These are phyloP conservation scores for Podila horticola DNA, from an alignment of 192 early-diverging fungal species.

Conservation along the genomic window DNA sequence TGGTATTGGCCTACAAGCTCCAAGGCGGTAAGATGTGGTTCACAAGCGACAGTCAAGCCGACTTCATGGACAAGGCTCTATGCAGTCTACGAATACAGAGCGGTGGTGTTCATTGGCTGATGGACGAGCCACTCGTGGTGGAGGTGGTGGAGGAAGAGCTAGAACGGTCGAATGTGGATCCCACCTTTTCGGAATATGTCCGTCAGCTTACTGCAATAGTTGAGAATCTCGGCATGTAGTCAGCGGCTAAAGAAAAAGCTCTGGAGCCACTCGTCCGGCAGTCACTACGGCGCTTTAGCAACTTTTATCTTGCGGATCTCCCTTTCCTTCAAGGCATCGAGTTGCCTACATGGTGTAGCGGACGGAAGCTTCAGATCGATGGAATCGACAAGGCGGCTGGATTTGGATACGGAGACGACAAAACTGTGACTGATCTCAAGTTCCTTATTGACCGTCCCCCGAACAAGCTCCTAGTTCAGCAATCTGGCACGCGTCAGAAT, in stretches of 20 bases:
- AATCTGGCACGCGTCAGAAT: constrained; percentile 24
- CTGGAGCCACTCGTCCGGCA: constrained; percentile 31
- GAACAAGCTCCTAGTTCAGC: constrained; percentile 12
- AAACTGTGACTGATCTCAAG: constrained; percentile 1
- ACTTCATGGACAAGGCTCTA: constrained; percentile 9
- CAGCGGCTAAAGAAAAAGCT: constrained; percentile 22
- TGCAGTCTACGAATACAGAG: constrained; percentile 12
- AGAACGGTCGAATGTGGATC: not conserved
- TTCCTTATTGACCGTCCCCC: constrained; percentile 26
- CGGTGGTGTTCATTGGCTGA: constrained; percentile 6
- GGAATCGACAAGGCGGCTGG: constrained; percentile 23
- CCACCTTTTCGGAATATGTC: constrained; percentile 12
- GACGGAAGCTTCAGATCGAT: constrained; percentile 33
- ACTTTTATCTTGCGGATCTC: no score
- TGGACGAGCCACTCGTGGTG: constrained; percentile 22
- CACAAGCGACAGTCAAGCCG: not conserved
- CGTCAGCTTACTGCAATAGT: constrained; percentile 17
- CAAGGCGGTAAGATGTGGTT: constrained; percentile 21
- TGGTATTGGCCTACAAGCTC: constrained; percentile 41
- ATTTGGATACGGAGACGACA: constrained; percentile 9
- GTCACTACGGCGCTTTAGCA: constrained; percentile 24
- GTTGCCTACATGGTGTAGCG: constrained; percentile 26
- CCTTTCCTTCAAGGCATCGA: constrained; percentile 23
- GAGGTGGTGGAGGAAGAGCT: constrained; percentile 23
- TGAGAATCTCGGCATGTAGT: constrained; percentile 9